A percentile compares a stretch with the other conserved stretches of the same genome.
These are phyloP conservation scores for Neofusicoccum umdonicola DNA, from an alignment of 2,329 filamentous ascomycete genomes.

Conservation along the genomic window DNA sequence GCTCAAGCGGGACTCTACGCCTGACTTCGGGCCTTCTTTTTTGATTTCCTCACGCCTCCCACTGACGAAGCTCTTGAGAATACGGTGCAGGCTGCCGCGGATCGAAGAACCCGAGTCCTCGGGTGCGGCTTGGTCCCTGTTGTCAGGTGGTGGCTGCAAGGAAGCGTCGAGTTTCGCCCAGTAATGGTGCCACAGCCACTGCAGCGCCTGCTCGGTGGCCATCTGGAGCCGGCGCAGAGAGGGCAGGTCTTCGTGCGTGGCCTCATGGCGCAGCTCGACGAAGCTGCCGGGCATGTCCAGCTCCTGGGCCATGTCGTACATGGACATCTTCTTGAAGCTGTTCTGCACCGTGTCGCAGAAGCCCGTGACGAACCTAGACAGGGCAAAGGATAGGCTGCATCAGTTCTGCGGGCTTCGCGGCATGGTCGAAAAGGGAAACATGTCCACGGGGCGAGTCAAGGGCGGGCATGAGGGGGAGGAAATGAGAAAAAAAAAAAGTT, in stretches of 20 bases:
- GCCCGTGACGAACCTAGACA: slow-evolving; percentile 72
- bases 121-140: slow-evolving; percentile 1
- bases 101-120: not conserved
- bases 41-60: slow-evolving; percentile 11
- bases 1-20: slow-evolving; percentile 6
- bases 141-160: slow-evolving; percentile 13
- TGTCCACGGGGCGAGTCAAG: not conserved
- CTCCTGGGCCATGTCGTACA: slow-evolving; percentile 69
- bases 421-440: not conserved
- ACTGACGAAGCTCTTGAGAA: slow-evolving; percentile 12
- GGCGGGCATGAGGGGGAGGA: not conserved
- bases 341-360: slow-evolving; percentile 72
- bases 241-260: slow-evolving; percentile 84
- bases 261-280: slow-evolving; percentile 85
- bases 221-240: slow-evolving; percentile 69
- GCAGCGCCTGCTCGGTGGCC: slow-evolving; percentile 67
- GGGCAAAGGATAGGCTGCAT: not conserved
- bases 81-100: slow-evolving; percentile 3
- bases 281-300: slow-evolving; percentile 73
- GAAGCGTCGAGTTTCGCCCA: slow-evolving; percentile 58
- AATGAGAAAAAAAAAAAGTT: not conserved
- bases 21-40: slow-evolving; percentile 12
- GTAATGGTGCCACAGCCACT: slow-evolving; percentile 89
- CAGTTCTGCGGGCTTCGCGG: not conserved
- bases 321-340: slow-evolving; percentile 62